A percentile compares a stretch with the other conserved stretches of the same genome.
These are phyloP conservation scores for Cyclanthera cordifolia DNA, from an alignment of 306 rosid genomes.

Conservation along the genomic window DNA sequence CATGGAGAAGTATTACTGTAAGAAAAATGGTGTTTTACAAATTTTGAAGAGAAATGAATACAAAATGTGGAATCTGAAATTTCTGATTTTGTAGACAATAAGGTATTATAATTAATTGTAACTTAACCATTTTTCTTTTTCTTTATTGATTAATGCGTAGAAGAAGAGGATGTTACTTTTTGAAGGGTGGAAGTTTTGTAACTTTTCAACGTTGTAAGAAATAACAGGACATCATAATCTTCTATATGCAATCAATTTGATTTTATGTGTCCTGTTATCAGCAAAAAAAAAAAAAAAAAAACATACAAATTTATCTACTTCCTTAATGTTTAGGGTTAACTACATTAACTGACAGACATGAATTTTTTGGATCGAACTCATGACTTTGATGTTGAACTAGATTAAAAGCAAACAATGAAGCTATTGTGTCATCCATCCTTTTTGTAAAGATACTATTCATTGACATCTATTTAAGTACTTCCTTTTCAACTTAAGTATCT, in stretches of 20 bases:
- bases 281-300: too few species aligned
- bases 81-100: conserved; percentile 13
- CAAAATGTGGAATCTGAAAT: conserved; percentile 10
- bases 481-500: too few species aligned
- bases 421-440: too few species aligned
- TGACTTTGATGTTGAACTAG: too few species aligned
- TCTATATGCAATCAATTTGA: background rate
- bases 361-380: too few species aligned
- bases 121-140: background rate
- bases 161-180: conserved; percentile 6
- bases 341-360: too few species aligned
- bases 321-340: too few species aligned
- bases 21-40: background rate
- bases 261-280: background rate
- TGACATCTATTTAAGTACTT: too few species aligned
- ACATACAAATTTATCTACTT: too few species aligned
- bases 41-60: conserved; percentile 12
- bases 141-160: background rate
- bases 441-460: too few species aligned
- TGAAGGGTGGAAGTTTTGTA: background rate
- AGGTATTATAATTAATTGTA: conserved; percentile 14
- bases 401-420: too few species aligned
- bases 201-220: background rate
- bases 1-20: conserved; percentile 8
- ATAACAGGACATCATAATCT: background rate